Conservation (phyloP, 169 alveolate species). For the Blepharisma undulans region DNA sequence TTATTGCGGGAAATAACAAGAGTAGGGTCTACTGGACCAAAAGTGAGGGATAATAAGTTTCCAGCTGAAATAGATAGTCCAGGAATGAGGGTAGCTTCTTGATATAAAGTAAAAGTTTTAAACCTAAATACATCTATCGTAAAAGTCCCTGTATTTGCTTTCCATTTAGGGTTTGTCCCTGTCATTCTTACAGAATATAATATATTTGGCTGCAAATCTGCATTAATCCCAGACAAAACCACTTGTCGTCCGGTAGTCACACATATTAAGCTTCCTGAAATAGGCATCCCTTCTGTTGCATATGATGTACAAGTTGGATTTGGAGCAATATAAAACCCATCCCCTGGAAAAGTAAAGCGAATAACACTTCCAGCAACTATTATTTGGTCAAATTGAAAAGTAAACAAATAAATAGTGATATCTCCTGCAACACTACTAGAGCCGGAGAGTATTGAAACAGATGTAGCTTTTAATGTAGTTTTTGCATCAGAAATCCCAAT, state of each 20-base stretch:
- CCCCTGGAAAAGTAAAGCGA: constrained; percentile 32
- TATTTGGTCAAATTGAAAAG: not conserved
- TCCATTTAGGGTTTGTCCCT: constrained; percentile 26
- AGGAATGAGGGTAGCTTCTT: not conserved
- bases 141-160: not conserved
- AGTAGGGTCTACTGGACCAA: not conserved
- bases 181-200: not conserved
- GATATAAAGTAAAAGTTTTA: not conserved
- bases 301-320: constrained; percentile 21
- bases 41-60: not conserved
- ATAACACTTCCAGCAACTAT: constrained; percentile 12
- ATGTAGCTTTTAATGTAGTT: not conserved
- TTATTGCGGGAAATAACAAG: not conserved
- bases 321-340: not conserved
- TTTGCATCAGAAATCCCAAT: constrained; percentile 6
- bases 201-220: not conserved
- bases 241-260: not conserved
- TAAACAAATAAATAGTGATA: constrained; percentile 1
- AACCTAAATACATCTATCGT: not conserved
- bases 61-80: constrained; percentile 27
- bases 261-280: constrained; percentile 1
- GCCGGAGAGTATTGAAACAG: not conserved
- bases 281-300: not conserved
- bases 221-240: not conserved
- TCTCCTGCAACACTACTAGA: constrained; percentile 18